Evolutionary conservation across 306 rosid species (phyloP), one percentile per base, ranked within the genome.

Genomic region (Pachyrhizus erosus): DNA sequence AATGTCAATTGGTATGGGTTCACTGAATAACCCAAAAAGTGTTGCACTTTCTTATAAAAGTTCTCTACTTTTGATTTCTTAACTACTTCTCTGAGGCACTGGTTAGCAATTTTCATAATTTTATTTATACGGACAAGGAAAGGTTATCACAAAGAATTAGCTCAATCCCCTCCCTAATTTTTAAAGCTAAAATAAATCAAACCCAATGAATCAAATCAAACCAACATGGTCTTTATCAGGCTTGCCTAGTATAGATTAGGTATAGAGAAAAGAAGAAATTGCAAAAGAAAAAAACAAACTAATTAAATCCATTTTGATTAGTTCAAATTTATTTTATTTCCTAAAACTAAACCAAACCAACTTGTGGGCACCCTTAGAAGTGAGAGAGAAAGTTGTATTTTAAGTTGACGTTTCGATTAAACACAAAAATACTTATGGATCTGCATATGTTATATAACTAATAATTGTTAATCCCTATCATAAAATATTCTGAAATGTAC

Each of bases 351-450:
- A 27, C 10, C 12, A 64, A 64, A 31, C 20, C 70, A 64, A 64
- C 43, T 7, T 1, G 14, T 31, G 23, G 43, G 27, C 39, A 27
- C 67, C 42, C 12, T 31, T 27, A 60, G 67, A 55, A 52, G 40
- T 39, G 55, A 12, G 13, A 39, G 75, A 70, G 17, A 80, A 27
- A 29, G 31, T n/a, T 34, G 37, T 70, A 18, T 20, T 68, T 45
- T 27, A 40, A 71, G 3, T 40, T 71, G 77, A 27, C 70, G 11
- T 64, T 29, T 27, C 31, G 12, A 31, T 39, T 67, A 57, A 80
- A 70, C 23, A n/a, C 71, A 57, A 55, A 52, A 39, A 27, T 12
- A 43, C 58, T 75, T 26, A 14, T 71, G 52, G 64, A 60, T 73
- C 2, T 61, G 80, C 46, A 14, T 69, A n/a, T 80, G 13, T 23